Conservation (phyloP, 805 yeast genomes). For the Wickerhamomyces tratensis region DNA sequence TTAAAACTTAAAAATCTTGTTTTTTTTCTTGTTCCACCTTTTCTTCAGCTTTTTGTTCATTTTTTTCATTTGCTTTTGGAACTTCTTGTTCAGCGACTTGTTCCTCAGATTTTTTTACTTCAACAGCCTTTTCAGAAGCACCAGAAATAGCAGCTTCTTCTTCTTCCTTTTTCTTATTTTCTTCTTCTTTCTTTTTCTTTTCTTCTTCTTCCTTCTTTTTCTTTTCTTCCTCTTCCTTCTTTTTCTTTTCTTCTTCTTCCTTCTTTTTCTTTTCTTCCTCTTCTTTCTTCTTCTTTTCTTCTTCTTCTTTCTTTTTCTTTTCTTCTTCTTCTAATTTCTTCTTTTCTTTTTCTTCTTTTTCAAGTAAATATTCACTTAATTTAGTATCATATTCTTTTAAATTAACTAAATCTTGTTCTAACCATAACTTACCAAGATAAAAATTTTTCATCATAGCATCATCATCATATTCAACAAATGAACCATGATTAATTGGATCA, state of each 20-base stretch:
- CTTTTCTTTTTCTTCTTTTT: not conserved
- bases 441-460: conserved; percentile 12
- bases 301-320: not conserved
- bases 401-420: conserved; percentile 13
- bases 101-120: too few relatives aligned
- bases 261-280: not conserved
- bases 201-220: not conserved
- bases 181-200: not conserved
- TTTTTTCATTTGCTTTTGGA: too few relatives aligned
- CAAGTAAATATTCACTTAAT: conserved; percentile 1
- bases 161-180: not conserved
- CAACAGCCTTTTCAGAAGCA: too few relatives aligned
- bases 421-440: conserved; percentile 20
- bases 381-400: conserved; percentile 8
- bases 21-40: not conserved
- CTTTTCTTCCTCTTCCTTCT: not conserved
- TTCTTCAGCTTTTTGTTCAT: not conserved
- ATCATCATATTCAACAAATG: conserved; percentile 14
- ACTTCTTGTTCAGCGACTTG: too few relatives aligned
- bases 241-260: not conserved
- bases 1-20: too few relatives aligned
- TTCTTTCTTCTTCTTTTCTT: not conserved
- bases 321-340: not conserved
- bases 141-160: not conserved
- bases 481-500: conserved; percentile 16